phyloP scores from a whole-genome alignment of 192 early-diverging fungal genomes.

The Mortierella alpina region DNA sequence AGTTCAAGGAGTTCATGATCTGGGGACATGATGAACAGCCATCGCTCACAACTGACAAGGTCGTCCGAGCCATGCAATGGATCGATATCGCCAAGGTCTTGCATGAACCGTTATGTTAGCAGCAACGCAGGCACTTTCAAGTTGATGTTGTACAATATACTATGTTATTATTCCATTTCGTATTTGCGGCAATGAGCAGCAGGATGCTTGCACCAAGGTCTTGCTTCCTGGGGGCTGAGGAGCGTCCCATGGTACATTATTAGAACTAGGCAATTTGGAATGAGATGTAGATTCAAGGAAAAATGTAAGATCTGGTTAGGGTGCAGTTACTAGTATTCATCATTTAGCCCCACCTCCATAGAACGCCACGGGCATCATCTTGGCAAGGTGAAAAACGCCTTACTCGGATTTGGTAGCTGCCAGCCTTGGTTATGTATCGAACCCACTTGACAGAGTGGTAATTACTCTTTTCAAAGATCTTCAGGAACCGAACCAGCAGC shows the following conservation, averaged over 20 bases:
- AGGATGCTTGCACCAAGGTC: no score
- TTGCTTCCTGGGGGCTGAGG: no score
- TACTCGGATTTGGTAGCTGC: constrained; percentile 84
- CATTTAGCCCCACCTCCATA: no score
- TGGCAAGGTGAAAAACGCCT: constrained; percentile 5
- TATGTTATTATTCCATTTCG: no score
- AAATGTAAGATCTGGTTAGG: no score
- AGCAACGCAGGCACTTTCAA: not conserved
- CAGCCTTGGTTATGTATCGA: constrained; percentile 97
- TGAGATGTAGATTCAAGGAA: no score
- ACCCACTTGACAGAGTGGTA: constrained; percentile 99
- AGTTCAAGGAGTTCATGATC: constrained; percentile 36
- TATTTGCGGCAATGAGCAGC: no score
- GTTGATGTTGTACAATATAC: no score
- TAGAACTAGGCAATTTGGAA: no score
- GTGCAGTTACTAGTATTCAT: no score
- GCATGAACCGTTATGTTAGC: constrained; percentile 32
- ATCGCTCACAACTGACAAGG: constrained; percentile 19
- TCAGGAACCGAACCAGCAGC: constrained; percentile 94
- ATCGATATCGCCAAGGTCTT: constrained; percentile 46
- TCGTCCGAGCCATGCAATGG: constrained; percentile 51
- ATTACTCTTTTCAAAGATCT: constrained; percentile 96
- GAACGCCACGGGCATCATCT: no score
- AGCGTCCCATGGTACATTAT: no score
- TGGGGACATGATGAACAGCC: constrained; percentile 51